Evolutionary conservation across 306 rosid species (phyloP).

Genomic region (Trifolium pratense): DNA sequence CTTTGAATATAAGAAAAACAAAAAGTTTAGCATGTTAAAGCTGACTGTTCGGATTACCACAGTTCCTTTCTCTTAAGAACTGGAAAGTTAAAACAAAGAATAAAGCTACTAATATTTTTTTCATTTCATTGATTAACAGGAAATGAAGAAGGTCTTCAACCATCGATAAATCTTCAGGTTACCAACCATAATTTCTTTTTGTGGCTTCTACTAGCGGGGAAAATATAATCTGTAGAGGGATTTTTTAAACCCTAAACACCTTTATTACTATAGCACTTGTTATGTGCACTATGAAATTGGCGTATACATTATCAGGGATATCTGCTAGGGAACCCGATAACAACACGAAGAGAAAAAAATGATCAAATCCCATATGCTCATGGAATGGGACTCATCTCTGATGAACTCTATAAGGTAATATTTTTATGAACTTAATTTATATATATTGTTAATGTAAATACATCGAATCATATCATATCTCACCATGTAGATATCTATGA

Average conservation of each 20-base stretch:
- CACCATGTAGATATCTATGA: too few relatives aligned
- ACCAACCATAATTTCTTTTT: background rate
- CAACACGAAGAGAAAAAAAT: constrained; percentile 8
- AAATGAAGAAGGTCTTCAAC: constrained; percentile 50
- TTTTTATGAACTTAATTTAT: too few relatives aligned
- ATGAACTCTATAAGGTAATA: constrained; percentile 63
- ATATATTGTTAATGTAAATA: too few relatives aligned
- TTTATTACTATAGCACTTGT: background rate
- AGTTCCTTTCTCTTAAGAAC: background rate
- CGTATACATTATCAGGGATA: constrained; percentile 59
- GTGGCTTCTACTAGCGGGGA: background rate
- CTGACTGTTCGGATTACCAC: background rate
- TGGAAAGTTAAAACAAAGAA: background rate
- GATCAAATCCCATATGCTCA: constrained; percentile 51
- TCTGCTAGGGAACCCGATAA: constrained; percentile 53
- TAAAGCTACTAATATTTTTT: background rate
- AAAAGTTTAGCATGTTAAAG: background rate
- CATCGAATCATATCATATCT: too few relatives aligned
- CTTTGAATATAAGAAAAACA: background rate
- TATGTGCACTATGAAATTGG: background rate
- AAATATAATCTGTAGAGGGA: too few relatives aligned
- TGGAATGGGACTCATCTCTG: constrained; percentile 69
- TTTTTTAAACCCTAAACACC: background rate
- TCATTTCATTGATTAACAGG: constrained; percentile 42
- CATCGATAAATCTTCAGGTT: constrained; percentile 68